Evolutionary conservation across 306 rosid species (phyloP), one percentile per base, ranked within the genome.

Genomic region (Crotalaria pallida): DNA sequence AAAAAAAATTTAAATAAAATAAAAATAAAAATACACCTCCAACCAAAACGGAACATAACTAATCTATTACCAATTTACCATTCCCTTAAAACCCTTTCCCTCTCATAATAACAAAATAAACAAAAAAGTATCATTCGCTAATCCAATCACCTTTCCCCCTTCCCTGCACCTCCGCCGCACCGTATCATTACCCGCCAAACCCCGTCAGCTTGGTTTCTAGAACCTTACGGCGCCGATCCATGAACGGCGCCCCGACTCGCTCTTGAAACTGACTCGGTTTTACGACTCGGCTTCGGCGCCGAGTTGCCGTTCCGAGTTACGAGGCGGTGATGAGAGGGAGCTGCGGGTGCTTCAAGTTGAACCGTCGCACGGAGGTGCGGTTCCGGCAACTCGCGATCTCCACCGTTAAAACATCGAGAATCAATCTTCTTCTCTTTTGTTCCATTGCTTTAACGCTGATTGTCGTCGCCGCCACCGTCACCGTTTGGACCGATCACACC

Each of bases 311-410:
- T 13, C 52, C 22, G 52, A 47, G 22, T 38, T 38, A 1, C 12
- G 6, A 45, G 3, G 64, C 10, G 21, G 49, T 9, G 77, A 85
- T 80, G 94, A 79, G 87, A 58, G 85, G 81, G 44, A 72, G 66
- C 57, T 57, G 56, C 66, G 41, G 60, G 67, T 59, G 73, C 62
- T 50, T 69, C 10, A 74, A 74, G 55, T 56, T 65, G 13, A 74
- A 74, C 58, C 90, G 87, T 65, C 85, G 89, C 24, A 53, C 75
- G 31, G 69, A 76, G 22, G 89, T 69, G 82, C 67, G 86, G 88
- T 71, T 82, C 63, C 84, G 86, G 65, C 82, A 70, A 79, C 49
- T 82, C n/a, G 60, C 75, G 45, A 57, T 76, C 68, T 73, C 62
- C 15, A 73, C 84, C 26, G 71, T 81, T 5, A 86, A 86, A 83